Base-by-base conservation (phyloP, 2,329 filamentous ascomycete genomes). In the Calonectria pteridis region DNA sequence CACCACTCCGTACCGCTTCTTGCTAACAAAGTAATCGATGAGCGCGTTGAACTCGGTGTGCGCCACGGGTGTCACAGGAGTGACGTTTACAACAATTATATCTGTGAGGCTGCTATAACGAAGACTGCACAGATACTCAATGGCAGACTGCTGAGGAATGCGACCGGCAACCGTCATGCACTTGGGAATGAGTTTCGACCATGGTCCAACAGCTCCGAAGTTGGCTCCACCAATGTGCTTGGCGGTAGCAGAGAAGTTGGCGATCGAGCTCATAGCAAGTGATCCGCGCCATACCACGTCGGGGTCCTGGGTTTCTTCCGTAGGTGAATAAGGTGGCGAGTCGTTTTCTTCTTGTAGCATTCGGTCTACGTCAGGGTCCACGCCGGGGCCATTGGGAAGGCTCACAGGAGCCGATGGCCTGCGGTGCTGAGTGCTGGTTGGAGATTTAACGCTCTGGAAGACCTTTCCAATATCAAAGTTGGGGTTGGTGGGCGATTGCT, bases 321-420 rank as follows among this genome's bases (percentile, higher is more conserved):
- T 93, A 0, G 95, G 95, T 0, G 94, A 96, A 82, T 98, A 98
- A 0, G 94, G 94, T 2, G 94, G 94, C 2, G 94, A 96, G 18
- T 94, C 91, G 59, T 94, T 94, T 33, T 93, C 92, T 73, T 98
- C 95, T 79, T 96, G 91, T 10, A 98, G 90, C 78, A 99, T 88
- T 50, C 95, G 92, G 83, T 99, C 97, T 26, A 99, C 94, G 73
- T 98, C 97, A 3, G 94, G 91, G 83, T 99, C 96, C 18, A 94
- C 91, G 20, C 91, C 93, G 1, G 93, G 90, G 1, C 92, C 91
- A 70, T 87, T 85, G 7, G 87, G 84, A 18, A 86, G 82, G 78
- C 84, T 77, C 51, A 85, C 84, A 43, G 87, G 85, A 69, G 89
- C 85, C 59, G 88, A 91, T 51, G 87, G 84, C 58, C 88, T 86